Percentiles rank a stretch among this genome's conserved stretches.
phyloP scores from a whole-genome alignment of 1,284 basidiomycete species.

The Puccinia hordei region DNA sequence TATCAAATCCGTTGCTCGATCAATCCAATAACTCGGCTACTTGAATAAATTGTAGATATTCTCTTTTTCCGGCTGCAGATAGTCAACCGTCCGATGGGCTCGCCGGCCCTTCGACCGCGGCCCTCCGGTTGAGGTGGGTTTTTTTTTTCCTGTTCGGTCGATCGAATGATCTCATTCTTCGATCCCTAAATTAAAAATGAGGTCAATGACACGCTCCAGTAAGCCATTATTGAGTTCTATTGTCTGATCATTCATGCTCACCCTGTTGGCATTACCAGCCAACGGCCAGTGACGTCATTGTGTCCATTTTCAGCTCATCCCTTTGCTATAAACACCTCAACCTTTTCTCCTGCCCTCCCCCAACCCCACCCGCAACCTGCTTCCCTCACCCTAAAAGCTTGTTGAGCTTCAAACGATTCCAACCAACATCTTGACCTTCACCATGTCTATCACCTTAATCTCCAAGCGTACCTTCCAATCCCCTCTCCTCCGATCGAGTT shows the following conservation, averaged over 20 bases:
- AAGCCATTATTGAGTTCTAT: too few relatives aligned
- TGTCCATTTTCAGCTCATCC: too few relatives aligned
- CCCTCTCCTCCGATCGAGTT: slow-evolving; percentile 1
- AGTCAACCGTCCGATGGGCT: too few relatives aligned
- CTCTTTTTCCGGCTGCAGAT: too few relatives aligned
- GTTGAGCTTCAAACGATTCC: neutral
- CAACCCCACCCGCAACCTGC: too few relatives aligned
- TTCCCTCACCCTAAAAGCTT: too few relatives aligned
- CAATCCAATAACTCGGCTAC: too few relatives aligned
- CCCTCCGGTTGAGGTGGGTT: neutral
- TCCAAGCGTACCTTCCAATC: slow-evolving; percentile 6
- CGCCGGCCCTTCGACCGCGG: neutral
- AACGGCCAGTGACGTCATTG: slow-evolving; percentile 1
- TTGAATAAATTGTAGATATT: too few relatives aligned
- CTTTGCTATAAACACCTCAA: neutral
- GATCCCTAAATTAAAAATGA: neutral
- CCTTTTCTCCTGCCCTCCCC: neutral
- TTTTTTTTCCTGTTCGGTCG: neutral
- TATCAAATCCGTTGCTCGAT: too few relatives aligned
- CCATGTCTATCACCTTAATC: slow-evolving; percentile 23
- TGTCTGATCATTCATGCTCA: neutral
- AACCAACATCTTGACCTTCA: neutral
- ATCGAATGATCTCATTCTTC: slow-evolving; percentile 5
- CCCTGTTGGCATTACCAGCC: slow-evolving; percentile 4
- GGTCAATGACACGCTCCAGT: neutral